phyloP scores from a whole-genome alignment of 495 filamentous ascomycete genomes.

The Monascus purpureus region DNA sequence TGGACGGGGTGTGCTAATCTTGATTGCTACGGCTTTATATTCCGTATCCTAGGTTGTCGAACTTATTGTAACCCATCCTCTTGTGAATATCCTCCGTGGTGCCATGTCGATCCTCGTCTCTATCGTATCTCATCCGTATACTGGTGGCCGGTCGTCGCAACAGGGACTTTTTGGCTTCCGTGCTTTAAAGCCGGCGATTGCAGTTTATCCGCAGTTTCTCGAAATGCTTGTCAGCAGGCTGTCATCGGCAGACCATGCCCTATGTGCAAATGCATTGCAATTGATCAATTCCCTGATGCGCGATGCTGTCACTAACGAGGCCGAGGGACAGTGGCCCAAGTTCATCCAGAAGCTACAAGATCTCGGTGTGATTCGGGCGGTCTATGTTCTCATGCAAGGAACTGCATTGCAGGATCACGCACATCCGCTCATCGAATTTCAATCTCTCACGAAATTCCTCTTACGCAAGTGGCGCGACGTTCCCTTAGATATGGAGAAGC shows the following conservation, averaged over 20 bases:
- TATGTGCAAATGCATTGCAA: slow-evolving; percentile 91
- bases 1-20: too few species aligned
- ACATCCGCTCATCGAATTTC: slow-evolving; percentile 84
- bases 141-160: slow-evolving; percentile 22
- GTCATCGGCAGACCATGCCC: slow-evolving; percentile 84
- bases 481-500: slow-evolving; percentile 65
- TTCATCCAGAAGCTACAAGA: slow-evolving; percentile 91
- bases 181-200: slow-evolving; percentile 83
- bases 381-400: slow-evolving; percentile 86
- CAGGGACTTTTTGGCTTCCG: slow-evolving; percentile 64
- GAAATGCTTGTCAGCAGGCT: slow-evolving; percentile 83
- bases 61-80: slow-evolving; percentile 84
- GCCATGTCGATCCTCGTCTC: slow-evolving; percentile 94
- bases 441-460: slow-evolving; percentile 80
- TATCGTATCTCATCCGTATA: slow-evolving; percentile 72
- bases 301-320: slow-evolving; percentile 76
- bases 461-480: slow-evolving; percentile 85
- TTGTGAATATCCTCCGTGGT: slow-evolving; percentile 93
- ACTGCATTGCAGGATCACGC: slow-evolving; percentile 87
- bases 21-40: too few species aligned
- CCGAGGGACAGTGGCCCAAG: slow-evolving; percentile 73
- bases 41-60: slow-evolving; percentile 90
- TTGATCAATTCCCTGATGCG: slow-evolving; percentile 91
- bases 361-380: slow-evolving; percentile 81
- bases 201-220: slow-evolving; percentile 81